Base-by-base conservation (phyloP, 495 filamentous ascomycete genomes). In the Tuber brumale region DNA sequence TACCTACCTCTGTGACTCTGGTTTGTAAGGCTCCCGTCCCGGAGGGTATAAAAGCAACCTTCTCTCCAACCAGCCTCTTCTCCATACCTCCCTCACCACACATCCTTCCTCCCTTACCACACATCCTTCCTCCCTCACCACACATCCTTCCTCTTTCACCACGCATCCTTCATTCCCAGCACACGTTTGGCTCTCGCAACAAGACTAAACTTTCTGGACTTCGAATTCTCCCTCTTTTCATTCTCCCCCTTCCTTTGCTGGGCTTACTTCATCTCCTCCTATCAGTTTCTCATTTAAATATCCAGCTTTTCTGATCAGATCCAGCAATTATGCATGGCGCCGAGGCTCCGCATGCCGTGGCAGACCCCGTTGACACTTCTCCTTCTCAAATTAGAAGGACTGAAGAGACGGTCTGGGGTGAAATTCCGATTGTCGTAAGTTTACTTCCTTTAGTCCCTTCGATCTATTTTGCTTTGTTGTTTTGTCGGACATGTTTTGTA, bases 361-460 rank as follows among this genome's bases (percentile, higher is more conserved):
- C 10, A 4, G 4, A n/a, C 2, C 6, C 19, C 5, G n/a, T 57
- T 9, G 48, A 57, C 8, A n/a, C 48, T n/a, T 3, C 5, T 14
- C n/a, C 57, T 16, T 61, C 57, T 16, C 57, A 31, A 4, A 12
- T 31, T n/a, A 72, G 78, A 14, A 75, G 80, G 0, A 69, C 75
- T 1, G 72, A 78, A 31, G 71, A 70, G 21, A 51, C 74, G 1
- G 70, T 70, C 23, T 83, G 81, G 81, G 78, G 78, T 31, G 81
- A 81, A 18, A 79, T 83, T 18, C 4, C 78, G 7, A 27, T 83
- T 21, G 51, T 70, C 0, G 81, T 82, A 77, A 42, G 72, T 74
- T 44, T 12, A 19, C 10, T 41, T 35, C 8, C 69, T 43, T 16
- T 37, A 1, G 46, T 61, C 12, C 23, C 1, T n/a, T 31, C 16